Evolutionary conservation across 2,329 filamentous ascomycete species (phyloP).

Genomic region (Grosmannia clavigera): DNA sequence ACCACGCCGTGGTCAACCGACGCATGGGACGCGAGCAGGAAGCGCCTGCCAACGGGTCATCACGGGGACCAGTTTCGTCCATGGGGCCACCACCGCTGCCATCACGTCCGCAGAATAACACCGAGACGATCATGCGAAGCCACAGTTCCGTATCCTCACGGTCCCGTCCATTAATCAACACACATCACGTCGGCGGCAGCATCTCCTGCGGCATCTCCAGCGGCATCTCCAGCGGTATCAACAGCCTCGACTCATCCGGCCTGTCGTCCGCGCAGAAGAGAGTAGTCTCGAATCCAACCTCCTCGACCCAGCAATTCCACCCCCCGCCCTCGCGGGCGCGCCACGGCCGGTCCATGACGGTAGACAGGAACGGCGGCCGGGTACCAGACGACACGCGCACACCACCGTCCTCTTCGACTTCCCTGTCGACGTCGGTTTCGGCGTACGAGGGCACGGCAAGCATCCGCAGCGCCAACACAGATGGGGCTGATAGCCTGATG

Average conservation of each 20-base stretch:
- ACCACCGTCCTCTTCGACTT: background rate
- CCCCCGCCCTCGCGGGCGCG: conserved; percentile 27
- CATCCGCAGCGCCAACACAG: too few relatives aligned
- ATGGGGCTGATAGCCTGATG: background rate
- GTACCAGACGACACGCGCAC: conserved; percentile 19
- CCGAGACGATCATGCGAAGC: conserved; percentile 16
- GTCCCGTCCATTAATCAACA: conserved; percentile 15
- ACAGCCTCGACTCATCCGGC: background rate
- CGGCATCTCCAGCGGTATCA: conserved; percentile 10
- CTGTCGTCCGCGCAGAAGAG: conserved; percentile 21
- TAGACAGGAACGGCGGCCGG: conserved; percentile 30
- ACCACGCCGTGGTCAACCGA: conserved; percentile 32
- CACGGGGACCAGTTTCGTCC: conserved; percentile 16
- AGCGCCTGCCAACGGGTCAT: conserved; percentile 14
- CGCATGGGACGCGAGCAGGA: conserved; percentile 32
- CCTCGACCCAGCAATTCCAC: conserved; percentile 27
- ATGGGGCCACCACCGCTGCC: conserved; percentile 37
- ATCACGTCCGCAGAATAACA: conserved; percentile 28
- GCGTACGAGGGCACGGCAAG: background rate
- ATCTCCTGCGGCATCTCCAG: conserved; percentile 8
- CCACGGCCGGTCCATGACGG: conserved; percentile 37
- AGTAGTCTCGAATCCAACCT: conserved; percentile 32
- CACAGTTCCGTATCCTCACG: conserved; percentile 16
- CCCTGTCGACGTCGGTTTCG: background rate
- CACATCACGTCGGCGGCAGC: conserved; percentile 29